Evolutionary conservation across 176 grass and related monocot species (phyloP).

Genomic region (Urochloa ruziziensis): DNA sequence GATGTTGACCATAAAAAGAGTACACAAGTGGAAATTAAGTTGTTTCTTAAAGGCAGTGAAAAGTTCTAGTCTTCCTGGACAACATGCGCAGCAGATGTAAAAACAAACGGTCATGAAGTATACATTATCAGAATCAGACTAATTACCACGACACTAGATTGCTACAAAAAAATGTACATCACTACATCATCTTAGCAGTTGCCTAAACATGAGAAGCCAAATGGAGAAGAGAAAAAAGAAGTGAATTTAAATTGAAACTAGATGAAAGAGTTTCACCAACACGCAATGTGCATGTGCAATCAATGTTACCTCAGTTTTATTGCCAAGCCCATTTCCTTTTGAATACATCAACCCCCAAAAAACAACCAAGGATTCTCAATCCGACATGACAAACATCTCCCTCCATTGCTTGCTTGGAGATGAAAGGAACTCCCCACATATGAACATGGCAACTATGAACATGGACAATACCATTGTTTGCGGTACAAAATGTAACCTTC

Average conservation of each 20-base stretch:
- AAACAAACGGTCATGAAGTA: neutral
- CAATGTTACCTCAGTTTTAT: conserved; percentile 65
- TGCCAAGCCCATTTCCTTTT: conserved; percentile 44
- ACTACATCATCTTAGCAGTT: neutral
- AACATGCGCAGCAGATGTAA: neutral
- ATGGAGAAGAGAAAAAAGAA: conserved; percentile 17
- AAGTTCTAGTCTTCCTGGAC: neutral
- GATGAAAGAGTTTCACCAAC: conserved; percentile 10
- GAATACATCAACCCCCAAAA: conserved; percentile 53
- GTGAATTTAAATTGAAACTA: neutral
- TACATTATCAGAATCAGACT: neutral
- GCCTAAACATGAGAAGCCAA: conserved; percentile 17
- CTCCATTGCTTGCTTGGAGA: conserved; percentile 45
- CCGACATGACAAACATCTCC: conserved; percentile 3
- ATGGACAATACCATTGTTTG: conserved; percentile 27
- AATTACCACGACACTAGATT: conserved; percentile 11
- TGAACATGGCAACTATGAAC: conserved; percentile 49
- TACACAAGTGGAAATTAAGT: neutral
- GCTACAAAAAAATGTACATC: neutral
- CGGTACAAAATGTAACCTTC: conserved; percentile 16
- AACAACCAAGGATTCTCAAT: conserved; percentile 34
- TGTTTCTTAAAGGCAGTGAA: neutral
- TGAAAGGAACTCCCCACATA: conserved; percentile 19
- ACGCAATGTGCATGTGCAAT: conserved; percentile 26
- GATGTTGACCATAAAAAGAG: neutral